phyloP scores from a whole-genome alignment of 2,329 filamentous ascomycete genomes.

The Curvularia sp. region DNA sequence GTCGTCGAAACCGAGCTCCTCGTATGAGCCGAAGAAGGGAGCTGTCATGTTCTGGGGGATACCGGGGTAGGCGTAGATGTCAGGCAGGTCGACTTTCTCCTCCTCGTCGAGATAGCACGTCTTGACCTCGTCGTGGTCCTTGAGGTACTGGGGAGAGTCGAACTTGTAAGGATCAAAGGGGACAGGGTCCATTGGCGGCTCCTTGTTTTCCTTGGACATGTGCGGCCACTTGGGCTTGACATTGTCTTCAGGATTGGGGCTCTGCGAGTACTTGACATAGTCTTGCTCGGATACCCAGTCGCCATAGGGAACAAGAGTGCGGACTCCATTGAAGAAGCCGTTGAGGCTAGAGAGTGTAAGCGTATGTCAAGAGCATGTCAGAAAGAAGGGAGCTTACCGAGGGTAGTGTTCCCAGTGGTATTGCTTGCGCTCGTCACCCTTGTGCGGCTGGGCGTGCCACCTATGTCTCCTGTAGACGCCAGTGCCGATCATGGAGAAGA shows the following conservation, averaged over 20 bases:
- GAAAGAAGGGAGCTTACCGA: slow-evolving; percentile 38
- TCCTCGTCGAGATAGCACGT: slow-evolving; percentile 70
- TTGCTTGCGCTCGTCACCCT: slow-evolving; percentile 43
- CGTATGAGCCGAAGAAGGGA: slow-evolving; percentile 58
- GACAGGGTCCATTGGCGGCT: slow-evolving; percentile 50
- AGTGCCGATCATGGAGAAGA: slow-evolving; percentile 52
- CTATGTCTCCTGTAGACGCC: slow-evolving; percentile 51
- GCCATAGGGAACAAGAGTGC: slow-evolving; percentile 53
- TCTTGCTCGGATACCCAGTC: slow-evolving; percentile 56
- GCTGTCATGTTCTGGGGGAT: slow-evolving; percentile 58
- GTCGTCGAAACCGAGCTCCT: slow-evolving; percentile 55
- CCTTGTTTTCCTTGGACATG: slow-evolving; percentile 46
- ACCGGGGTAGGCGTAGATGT: slow-evolving; percentile 69
- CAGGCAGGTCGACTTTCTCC: slow-evolving; percentile 63
- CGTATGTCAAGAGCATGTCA: background rate
- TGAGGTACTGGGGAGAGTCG: slow-evolving; percentile 53
- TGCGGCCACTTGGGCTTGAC: slow-evolving; percentile 48
- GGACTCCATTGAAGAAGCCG: slow-evolving; percentile 58
- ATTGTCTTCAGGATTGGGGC: slow-evolving; percentile 49
- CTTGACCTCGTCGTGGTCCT: slow-evolving; percentile 61
- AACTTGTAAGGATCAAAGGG: slow-evolving; percentile 57
- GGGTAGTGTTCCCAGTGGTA: slow-evolving; percentile 57
- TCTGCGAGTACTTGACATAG: slow-evolving; percentile 50
- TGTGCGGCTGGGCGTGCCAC: slow-evolving; percentile 43
- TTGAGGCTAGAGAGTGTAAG: slow-evolving; percentile 48